A percentile compares a stretch with the other conserved stretches of the same genome.
Conservation (phyloP, 805 yeast genomes). For the Saccharomycopsis babjevae region DNA sequence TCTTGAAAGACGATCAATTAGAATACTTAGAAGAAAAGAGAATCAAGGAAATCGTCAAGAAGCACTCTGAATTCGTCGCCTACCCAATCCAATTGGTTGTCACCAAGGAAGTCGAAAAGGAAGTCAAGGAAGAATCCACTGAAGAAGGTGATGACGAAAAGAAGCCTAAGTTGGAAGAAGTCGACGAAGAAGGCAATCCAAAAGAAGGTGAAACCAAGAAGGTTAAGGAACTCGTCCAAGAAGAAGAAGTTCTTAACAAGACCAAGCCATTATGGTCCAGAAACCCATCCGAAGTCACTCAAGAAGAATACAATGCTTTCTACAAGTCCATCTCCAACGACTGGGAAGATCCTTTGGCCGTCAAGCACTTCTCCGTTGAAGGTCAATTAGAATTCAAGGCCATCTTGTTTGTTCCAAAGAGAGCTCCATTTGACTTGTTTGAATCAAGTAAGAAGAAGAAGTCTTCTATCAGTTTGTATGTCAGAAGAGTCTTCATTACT, state of each 20-base stretch:
- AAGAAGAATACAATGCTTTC: constrained; percentile 98
- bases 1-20: constrained; percentile 96
- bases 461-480: constrained; percentile 96
- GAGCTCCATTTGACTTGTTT: constrained; percentile 98
- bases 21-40: constrained; percentile 99
- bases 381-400: constrained; percentile 99
- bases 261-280: constrained; percentile 99
- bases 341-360: constrained; percentile 99
- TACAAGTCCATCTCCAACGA: constrained; percentile 98
- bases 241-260: constrained; percentile 97
- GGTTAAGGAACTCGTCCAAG: constrained; percentile 86
- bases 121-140: constrained; percentile 76
- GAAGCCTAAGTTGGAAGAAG: constrained; percentile 69
- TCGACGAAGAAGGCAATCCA: constrained; percentile 60
- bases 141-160: constrained; percentile 46
- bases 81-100: constrained; percentile 98
- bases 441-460: constrained; percentile 95
- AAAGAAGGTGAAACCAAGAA: constrained; percentile 73
- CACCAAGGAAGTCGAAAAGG: constrained; percentile 98
- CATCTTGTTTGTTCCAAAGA: constrained; percentile 92
- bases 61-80: constrained; percentile 98
- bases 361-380: constrained; percentile 98
- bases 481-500: constrained; percentile 98
- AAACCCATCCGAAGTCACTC: constrained; percentile 93
- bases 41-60: constrained; percentile 98